Conservation (phyloP, 208 protist genomes). For the Herpetomonas tarakana region DNA sequence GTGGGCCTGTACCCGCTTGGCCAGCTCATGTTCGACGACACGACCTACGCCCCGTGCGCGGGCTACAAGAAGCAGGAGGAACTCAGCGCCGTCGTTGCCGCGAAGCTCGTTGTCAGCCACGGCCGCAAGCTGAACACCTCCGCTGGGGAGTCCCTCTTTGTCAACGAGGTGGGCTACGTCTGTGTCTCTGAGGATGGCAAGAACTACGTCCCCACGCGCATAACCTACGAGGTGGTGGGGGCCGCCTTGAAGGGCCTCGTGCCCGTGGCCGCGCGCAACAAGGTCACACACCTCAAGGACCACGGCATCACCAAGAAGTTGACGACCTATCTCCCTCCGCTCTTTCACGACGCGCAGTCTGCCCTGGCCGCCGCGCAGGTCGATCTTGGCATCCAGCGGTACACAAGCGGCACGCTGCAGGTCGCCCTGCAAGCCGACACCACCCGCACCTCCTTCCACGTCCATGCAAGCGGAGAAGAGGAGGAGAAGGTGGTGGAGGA, state of each 20-base stretch:
- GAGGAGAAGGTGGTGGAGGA: background rate
- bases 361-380: constrained; percentile 13
- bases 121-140: background rate
- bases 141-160: background rate
- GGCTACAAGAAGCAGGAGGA: constrained; percentile 66
- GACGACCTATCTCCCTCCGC: constrained; percentile 23
- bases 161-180: constrained; percentile 45
- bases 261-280: constrained; percentile 8
- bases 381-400: constrained; percentile 25
- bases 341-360: constrained; percentile 15
- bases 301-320: constrained; percentile 5
- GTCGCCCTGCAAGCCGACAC: constrained; percentile 18
- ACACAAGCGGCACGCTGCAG: constrained; percentile 46
- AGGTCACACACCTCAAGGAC: background rate
- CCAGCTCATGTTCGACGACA: constrained; percentile 8
- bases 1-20: background rate
- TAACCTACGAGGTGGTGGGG: constrained; percentile 75
- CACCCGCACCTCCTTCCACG: background rate
- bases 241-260: constrained; percentile 52
- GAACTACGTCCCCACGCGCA: constrained; percentile 47
- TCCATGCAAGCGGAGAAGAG: background rate
- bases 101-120: constrained; percentile 42
- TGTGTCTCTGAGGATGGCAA: constrained; percentile 67
- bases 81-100: constrained; percentile 30
- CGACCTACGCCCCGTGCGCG: constrained; percentile 38